A percentile compares a stretch with the other conserved stretches of the same genome.
phyloP scores from a whole-genome alignment of 768 basidiomycete genomes.

The Termitomyces sp. region DNA sequence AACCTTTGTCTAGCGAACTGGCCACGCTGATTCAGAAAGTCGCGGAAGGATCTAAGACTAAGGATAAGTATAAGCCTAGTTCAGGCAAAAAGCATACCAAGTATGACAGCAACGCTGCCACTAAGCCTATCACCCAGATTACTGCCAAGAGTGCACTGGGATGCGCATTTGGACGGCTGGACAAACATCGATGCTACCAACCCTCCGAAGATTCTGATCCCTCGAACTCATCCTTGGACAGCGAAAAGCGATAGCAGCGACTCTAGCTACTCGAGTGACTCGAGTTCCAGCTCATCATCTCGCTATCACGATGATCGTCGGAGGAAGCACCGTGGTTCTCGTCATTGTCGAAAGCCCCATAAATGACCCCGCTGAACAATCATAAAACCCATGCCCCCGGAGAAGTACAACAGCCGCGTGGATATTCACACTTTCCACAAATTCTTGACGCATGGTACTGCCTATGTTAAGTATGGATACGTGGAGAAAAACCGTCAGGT shows the following conservation, averaged over 20 bases:
- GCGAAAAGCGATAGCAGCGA: not conserved
- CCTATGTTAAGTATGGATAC: not conserved
- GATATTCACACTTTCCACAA: not conserved
- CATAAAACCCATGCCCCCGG: not conserved
- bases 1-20: slow-evolving; percentile 1
- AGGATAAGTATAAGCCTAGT: not conserved
- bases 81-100: not conserved
- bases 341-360: not conserved
- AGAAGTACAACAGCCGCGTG: not conserved
- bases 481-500: not conserved
- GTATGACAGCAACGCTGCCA: not conserved
- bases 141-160: not conserved
- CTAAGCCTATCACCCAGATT: not conserved
- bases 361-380: not conserved
- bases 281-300: not conserved
- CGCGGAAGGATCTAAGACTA: not conserved
- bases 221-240: too few relatives aligned
- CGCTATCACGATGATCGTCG: too few relatives aligned
- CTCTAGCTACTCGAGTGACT: too few relatives aligned
- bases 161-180: not conserved
- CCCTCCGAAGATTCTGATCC: not conserved
- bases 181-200: not conserved
- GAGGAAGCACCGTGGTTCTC: too few relatives aligned
- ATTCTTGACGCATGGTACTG: not conserved
- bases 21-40: not conserved